Percentiles rank a stretch among this genome's conserved stretches.
Conservation (phyloP, 805 yeast species). For the Wickerhamiella shivajii region DNA sequence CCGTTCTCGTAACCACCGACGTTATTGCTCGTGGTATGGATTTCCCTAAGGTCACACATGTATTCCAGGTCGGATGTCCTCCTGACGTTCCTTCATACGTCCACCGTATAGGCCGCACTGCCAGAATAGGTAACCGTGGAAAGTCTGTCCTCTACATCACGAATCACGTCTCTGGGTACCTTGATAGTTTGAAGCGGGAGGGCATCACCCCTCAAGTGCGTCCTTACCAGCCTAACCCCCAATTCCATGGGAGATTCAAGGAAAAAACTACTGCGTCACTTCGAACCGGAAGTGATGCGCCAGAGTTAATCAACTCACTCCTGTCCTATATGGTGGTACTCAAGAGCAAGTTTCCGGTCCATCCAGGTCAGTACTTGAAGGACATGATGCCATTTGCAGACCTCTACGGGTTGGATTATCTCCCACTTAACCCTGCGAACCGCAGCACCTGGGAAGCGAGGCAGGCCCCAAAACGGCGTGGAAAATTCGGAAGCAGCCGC, state of each 20-base stretch:
- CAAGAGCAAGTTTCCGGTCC: slow-evolving; percentile 14
- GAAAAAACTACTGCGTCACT: slow-evolving; percentile 11
- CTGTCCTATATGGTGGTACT: slow-evolving; percentile 19
- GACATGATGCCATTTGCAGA: slow-evolving; percentile 19
- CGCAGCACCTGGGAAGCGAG: slow-evolving; percentile 13
- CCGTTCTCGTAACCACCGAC: slow-evolving; percentile 70
- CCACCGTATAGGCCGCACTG: slow-evolving; percentile 93
- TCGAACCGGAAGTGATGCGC: slow-evolving; percentile 16
- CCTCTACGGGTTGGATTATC: slow-evolving; percentile 16
- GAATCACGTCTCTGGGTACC: slow-evolving; percentile 41
- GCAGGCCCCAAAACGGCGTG: slow-evolving; percentile 2
- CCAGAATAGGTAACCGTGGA: slow-evolving; percentile 78
- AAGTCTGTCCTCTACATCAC: slow-evolving; percentile 47
- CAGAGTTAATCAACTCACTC: slow-evolving; percentile 16
- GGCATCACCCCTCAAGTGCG: slow-evolving; percentile 35
- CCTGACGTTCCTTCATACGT: slow-evolving; percentile 63
- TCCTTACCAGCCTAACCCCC: slow-evolving; percentile 12
- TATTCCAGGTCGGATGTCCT: slow-evolving; percentile 71
- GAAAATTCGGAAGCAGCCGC: slow-evolving; percentile 17
- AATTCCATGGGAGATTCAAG: slow-evolving; percentile 12
- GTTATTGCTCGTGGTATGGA: slow-evolving; percentile 97
- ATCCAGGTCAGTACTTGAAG: slow-evolving; percentile 13
- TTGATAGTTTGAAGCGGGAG: slow-evolving; percentile 26
- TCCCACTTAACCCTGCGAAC: slow-evolving; percentile 12
- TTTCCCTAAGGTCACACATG: slow-evolving; percentile 76